phyloP scores from a whole-genome alignment of 202 grass and related monocot genomes.

The Dendrocalamus latiflorus region DNA sequence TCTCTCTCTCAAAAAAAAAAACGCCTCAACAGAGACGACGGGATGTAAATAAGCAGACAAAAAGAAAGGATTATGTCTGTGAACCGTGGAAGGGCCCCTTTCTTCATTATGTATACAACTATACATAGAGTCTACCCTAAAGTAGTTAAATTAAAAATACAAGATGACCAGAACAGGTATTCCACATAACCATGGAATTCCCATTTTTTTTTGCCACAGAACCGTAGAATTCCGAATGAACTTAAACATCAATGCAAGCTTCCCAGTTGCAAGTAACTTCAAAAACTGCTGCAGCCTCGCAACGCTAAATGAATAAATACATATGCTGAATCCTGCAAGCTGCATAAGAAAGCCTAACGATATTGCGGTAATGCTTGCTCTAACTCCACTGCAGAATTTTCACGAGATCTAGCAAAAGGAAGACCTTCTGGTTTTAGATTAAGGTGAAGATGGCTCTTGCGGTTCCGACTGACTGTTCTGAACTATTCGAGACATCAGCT shows the following conservation, averaged over 20 bases:
- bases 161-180: conserved; percentile 1
- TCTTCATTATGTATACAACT: conserved; percentile 29
- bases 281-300: conserved; percentile 31
- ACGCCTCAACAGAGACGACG: neutral
- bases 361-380: conserved; percentile 27
- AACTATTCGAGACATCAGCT: conserved; percentile 85
- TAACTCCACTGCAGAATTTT: conserved; percentile 45
- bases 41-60: neutral
- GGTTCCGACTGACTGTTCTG: conserved; percentile 67
- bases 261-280: conserved; percentile 46
- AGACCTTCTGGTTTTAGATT: conserved; percentile 33
- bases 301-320: conserved; percentile 22
- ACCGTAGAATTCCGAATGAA: conserved; percentile 3
- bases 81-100: neutral
- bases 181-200: neutral
- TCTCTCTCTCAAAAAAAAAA: neutral
- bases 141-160: conserved; percentile 16
- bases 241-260: conserved; percentile 24
- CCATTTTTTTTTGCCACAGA: neutral
- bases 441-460: conserved; percentile 67
- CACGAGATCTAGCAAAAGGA: conserved; percentile 59
- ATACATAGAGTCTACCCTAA: conserved; percentile 21
- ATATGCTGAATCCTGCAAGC: conserved; percentile 22
- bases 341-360: conserved; percentile 41
- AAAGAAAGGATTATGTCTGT: neutral